phyloP scores from a whole-genome alignment of 306 rosid genomes.

The Corylus avellana region DNA sequence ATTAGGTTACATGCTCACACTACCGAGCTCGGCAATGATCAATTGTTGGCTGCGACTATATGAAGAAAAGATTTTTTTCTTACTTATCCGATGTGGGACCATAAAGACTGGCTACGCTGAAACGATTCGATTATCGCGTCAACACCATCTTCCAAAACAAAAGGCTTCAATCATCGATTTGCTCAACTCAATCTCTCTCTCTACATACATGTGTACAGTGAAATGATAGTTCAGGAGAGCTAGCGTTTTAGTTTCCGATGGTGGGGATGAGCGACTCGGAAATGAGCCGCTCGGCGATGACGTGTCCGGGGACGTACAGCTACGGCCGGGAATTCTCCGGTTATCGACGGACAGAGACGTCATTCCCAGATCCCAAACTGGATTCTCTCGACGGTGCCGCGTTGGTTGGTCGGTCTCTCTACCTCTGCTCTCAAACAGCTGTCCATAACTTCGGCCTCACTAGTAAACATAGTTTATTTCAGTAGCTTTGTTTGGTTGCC shows the following conservation, averaged over 20 bases:
- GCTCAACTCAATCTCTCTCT: background rate
- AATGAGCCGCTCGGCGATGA: conserved; percentile 15
- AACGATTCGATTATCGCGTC: background rate
- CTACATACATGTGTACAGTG: background rate
- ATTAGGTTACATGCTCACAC: background rate
- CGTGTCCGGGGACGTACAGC: conserved; percentile 21
- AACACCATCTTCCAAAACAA: background rate
- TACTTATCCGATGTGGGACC: background rate
- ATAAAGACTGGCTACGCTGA: background rate
- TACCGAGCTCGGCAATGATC: fast-evolving
- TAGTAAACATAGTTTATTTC: conserved; percentile 31
- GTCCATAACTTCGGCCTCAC: conserved; percentile 60
- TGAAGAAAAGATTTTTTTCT: background rate
- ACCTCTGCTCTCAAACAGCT: conserved; percentile 63
- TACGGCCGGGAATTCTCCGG: conserved; percentile 70
- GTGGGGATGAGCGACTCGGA: conserved; percentile 54
- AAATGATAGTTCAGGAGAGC: background rate
- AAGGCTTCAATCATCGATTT: background rate
- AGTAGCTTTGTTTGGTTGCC: background rate
- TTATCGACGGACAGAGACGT: conserved; percentile 26
- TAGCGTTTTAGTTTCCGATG: conserved; percentile 39
- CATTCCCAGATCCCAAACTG: conserved; percentile 26
- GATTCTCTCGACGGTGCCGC: conserved; percentile 65
- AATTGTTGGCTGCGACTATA: fast-evolving
- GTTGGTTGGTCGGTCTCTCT: conserved; percentile 55